Evolutionary conservation across 73 alveolate genomes (phyloP).

Genomic region (Stentor coeruleus): DNA sequence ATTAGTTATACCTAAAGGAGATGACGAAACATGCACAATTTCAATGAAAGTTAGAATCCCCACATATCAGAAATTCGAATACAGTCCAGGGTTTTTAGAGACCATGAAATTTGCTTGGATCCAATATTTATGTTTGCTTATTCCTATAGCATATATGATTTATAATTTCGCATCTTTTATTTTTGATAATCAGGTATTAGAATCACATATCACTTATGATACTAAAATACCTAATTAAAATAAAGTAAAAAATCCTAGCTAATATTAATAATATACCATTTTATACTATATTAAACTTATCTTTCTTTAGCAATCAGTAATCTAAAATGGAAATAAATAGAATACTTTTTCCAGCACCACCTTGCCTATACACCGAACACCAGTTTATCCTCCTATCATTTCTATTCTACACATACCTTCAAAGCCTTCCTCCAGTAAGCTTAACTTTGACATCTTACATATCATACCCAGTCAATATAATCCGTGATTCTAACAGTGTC

Average conservation of each 20-base stretch:
- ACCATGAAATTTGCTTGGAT: slow-evolving; percentile 47
- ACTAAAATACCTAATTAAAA: too few relatives aligned
- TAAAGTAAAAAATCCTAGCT: too few relatives aligned
- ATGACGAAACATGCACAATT: neutral
- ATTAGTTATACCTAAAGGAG: neutral
- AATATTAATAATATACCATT: too few relatives aligned
- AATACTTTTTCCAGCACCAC: neutral
- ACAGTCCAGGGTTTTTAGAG: slow-evolving; percentile 42
- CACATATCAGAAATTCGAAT: slow-evolving; percentile 22
- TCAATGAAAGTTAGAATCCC: slow-evolving; percentile 30
- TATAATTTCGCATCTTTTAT: slow-evolving; percentile 36
- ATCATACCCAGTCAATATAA: neutral
- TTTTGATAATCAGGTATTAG: slow-evolving; percentile 35
- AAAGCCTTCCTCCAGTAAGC: too few relatives aligned
- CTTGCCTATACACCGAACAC: neutral
- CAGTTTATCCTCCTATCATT: too few relatives aligned
- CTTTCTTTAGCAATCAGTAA: too few relatives aligned
- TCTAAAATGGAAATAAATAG: neutral
- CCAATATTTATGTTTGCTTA: slow-evolving; percentile 38
- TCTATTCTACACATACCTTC: too few relatives aligned
- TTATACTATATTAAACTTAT: too few relatives aligned
- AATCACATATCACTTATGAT: slow-evolving; percentile 22
- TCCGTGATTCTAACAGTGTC: slow-evolving; percentile 65
- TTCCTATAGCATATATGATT: slow-evolving; percentile 37
- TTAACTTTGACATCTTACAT: neutral